A percentile compares a stretch with the other conserved stretches of the same genome.
Evolutionary conservation across 2,329 filamentous ascomycete genomes (phyloP).

Genomic region (Catunica adiposa): DNA sequence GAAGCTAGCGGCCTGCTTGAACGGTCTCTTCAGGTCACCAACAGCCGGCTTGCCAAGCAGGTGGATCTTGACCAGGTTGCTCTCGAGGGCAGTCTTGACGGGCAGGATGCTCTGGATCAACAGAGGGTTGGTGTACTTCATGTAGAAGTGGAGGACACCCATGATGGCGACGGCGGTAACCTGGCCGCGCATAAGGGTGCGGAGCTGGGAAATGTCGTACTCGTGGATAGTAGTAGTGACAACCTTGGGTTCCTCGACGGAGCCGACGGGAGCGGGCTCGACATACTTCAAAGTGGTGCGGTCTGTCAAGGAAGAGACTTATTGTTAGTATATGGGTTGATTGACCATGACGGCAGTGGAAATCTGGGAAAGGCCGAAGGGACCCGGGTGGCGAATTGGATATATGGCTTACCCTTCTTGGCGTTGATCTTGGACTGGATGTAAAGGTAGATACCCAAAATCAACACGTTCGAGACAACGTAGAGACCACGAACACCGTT

Average conservation of each 20-base stretch:
- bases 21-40: conserved; percentile 87
- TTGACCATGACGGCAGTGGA: no score
- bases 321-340: no score
- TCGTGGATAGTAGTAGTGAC: conserved; percentile 92
- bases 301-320: conserved; percentile 37
- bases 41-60: conserved; percentile 70
- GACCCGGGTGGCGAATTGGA: not conserved
- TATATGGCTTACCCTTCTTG: conserved; percentile 66
- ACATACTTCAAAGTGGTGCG: conserved; percentile 97
- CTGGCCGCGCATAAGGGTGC: conserved; percentile 72
- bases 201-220: conserved; percentile 77
- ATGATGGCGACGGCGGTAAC: conserved; percentile 97
- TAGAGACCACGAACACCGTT: conserved; percentile 40
- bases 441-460: conserved; percentile 70
- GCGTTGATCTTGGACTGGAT: conserved; percentile 74
- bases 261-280: conserved; percentile 85
- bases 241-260: conserved; percentile 83
- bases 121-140: conserved; percentile 99
- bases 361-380: not conserved
- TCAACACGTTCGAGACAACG: conserved; percentile 56
- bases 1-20: conserved; percentile 72
- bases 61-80: conserved; percentile 93
- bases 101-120: conserved; percentile 98
- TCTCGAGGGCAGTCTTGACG: conserved; percentile 85
- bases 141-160: conserved; percentile 95